Evolutionary conservation across 495 filamentous ascomycete genomes (phyloP).

Genomic region (Evernia prunastri): DNA sequence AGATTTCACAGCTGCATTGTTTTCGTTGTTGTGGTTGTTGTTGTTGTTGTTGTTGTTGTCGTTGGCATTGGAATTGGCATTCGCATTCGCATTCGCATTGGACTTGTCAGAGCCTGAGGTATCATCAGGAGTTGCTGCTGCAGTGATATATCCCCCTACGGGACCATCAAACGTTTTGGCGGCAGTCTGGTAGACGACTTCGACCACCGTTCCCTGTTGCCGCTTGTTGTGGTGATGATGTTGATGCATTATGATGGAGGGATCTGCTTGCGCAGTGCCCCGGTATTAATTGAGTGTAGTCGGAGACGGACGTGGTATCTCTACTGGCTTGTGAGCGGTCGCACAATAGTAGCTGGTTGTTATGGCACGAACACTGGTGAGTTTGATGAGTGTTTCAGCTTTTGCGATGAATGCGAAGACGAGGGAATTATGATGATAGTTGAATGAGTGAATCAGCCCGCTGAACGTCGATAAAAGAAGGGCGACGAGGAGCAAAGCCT

Average conservation of each 20-base stretch:
- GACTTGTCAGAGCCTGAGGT: slow-evolving; percentile 13
- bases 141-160: slow-evolving; percentile 50
- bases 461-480: slow-evolving; percentile 37
- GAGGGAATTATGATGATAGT: neutral
- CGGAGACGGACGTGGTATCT: neutral
- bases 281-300: slow-evolving; percentile 12
- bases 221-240: slow-evolving; percentile 31
- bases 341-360: neutral
- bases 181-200: slow-evolving; percentile 51
- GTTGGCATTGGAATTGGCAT: slow-evolving; percentile 16
- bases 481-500: slow-evolving; percentile 33
- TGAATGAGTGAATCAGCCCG: slow-evolving; percentile 23
- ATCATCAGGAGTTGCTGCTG: slow-evolving; percentile 25
- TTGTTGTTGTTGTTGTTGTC: slow-evolving; percentile 13
- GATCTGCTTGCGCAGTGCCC: slow-evolving; percentile 20
- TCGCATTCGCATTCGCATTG: slow-evolving; percentile 17
- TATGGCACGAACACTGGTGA: slow-evolving; percentile 12
- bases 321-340: slow-evolving; percentile 4
- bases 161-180: slow-evolving; percentile 49
- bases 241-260: slow-evolving; percentile 26
- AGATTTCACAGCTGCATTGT: neutral
- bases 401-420: slow-evolving; percentile 19
- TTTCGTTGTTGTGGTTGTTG: slow-evolving; percentile 12
- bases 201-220: slow-evolving; percentile 34
- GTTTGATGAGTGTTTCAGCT: slow-evolving; percentile 17